A percentile compares a stretch with the other conserved stretches of the same genome.
Conservation (phyloP, 352 stramenopile species). For the Pythium dissimile region DNA sequence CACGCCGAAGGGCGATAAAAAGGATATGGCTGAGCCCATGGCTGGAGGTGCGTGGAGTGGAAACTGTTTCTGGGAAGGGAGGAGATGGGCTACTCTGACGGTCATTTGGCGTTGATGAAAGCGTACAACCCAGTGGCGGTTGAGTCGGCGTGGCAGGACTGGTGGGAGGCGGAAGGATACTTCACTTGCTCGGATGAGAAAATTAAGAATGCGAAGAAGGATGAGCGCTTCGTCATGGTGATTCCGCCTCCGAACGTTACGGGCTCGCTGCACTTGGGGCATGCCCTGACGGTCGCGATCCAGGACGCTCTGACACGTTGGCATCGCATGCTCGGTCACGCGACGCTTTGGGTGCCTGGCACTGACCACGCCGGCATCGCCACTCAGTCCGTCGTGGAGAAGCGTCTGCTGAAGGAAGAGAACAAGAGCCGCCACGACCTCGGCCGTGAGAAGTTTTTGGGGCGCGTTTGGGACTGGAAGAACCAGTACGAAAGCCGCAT, state of each 20-base stretch:
- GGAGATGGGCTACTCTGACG: background rate
- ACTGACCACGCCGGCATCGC: slow-evolving; percentile 99
- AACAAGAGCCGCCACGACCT: slow-evolving; percentile 83
- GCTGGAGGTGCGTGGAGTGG: slow-evolving; percentile 15
- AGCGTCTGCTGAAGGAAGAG: slow-evolving; percentile 83
- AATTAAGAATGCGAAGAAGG: slow-evolving; percentile 61
- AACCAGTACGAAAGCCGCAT: slow-evolving; percentile 88
- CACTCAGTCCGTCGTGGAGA: slow-evolving; percentile 91
- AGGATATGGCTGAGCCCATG: slow-evolving; percentile 91
- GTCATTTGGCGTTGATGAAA: slow-evolving; percentile 6
- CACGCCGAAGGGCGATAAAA: slow-evolving; percentile 95
- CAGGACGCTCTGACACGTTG: slow-evolving; percentile 97
- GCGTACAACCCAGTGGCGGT: slow-evolving; percentile 97
- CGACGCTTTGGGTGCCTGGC: slow-evolving; percentile 97
- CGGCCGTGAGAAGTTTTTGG: slow-evolving; percentile 92
- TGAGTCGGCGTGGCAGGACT: slow-evolving; percentile 98
- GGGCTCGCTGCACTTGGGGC: slow-evolving; percentile 95
- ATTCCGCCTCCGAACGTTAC: slow-evolving; percentile 87
- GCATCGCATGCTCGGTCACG: slow-evolving; percentile 97
- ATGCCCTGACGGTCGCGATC: slow-evolving; percentile 98
- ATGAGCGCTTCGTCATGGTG: slow-evolving; percentile 98
- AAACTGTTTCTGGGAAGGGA: background rate
- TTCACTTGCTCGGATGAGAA: slow-evolving; percentile 92
- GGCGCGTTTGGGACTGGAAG: slow-evolving; percentile 97
- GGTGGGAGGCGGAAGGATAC: slow-evolving; percentile 96